Conservation (phyloP, 306 rosid genomes). For the Vicia sativa region DNA sequence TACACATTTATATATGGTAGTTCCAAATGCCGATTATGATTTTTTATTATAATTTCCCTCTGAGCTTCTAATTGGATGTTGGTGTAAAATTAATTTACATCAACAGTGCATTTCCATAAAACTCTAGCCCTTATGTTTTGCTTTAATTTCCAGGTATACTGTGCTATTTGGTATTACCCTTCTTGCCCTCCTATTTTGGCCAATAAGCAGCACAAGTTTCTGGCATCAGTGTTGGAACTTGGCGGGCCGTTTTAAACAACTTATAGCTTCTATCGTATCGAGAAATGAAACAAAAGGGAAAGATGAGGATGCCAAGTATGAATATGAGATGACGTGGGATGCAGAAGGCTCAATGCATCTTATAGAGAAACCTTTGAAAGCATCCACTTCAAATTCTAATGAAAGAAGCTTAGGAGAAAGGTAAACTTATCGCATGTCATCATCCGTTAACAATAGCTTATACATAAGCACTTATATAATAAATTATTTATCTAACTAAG, state of each 20-base stretch:
- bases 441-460: not conserved
- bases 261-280: constrained; percentile 47
- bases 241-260: constrained; percentile 39
- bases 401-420: constrained; percentile 64
- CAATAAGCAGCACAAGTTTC: constrained; percentile 59
- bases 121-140: not conserved
- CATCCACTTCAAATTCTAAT: constrained; percentile 43
- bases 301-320: constrained; percentile 71
- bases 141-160: constrained; percentile 59
- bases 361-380: constrained; percentile 61
- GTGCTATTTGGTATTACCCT: constrained; percentile 58
- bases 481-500: not conserved
- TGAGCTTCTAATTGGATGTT: not conserved
- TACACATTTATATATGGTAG: constrained; percentile 72
- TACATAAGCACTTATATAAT: not conserved
- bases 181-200: constrained; percentile 70
- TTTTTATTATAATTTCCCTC: constrained; percentile 22
- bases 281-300: constrained; percentile 61
- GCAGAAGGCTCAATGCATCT: constrained; percentile 87
- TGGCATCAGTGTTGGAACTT: constrained; percentile 53
- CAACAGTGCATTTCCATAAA: not conserved
- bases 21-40: constrained; percentile 25
- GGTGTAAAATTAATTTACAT: not conserved
- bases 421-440: constrained; percentile 35
- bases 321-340: constrained; percentile 85